Base-by-base conservation (phyloP, 345 rosid genomes). In the Anastatica hierochuntica region DNA sequence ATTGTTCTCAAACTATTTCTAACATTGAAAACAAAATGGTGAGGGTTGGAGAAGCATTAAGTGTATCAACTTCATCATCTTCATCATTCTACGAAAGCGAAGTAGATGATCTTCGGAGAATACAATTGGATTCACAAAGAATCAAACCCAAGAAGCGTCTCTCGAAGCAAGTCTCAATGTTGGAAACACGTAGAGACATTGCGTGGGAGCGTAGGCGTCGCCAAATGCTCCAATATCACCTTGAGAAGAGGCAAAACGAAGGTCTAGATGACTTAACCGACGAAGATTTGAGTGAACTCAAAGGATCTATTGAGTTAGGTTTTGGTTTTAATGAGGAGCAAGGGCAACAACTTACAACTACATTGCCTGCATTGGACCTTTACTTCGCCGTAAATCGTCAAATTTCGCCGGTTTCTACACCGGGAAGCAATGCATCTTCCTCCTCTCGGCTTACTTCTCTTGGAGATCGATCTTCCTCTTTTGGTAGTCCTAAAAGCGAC, bases 281-380 rank as follows among this genome's bases (percentile, higher is more conserved):
- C 40, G 99, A 81, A 46, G 99, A 92, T 42, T 54, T 88, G 69
- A 62, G 72, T 35, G 97, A 92, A 68, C 84, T 92, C 4, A 92
- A 85, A 69, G 98, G 95, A 1, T 85, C 90, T 63, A 92, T 92
- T 41, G 98, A 92, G 71, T 84, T 92, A 19, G 98, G 98, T 8
- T 92, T 92, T 46, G 98, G 94, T 10, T 88, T 92, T 60, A 81
- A 81, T 3, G 98, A 88, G 20, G 94, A 85, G 59, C 75, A 74
- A 35, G 98, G 90, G 0, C 94, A 88, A 64, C 58, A 64, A 10
- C 61, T 88, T 17, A 75, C 86, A 53, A 72, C 73, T 39, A 88
- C 97, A 0, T 70, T 92, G 66, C 97, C 98, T 14, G 97, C 97
- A 4, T 68, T 92, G 49, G 97, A 85, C 50, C 77, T 88, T 48